phyloP scores from a whole-genome alignment of 768 basidiomycete genomes.

The Udeniomyces megalosporus region DNA sequence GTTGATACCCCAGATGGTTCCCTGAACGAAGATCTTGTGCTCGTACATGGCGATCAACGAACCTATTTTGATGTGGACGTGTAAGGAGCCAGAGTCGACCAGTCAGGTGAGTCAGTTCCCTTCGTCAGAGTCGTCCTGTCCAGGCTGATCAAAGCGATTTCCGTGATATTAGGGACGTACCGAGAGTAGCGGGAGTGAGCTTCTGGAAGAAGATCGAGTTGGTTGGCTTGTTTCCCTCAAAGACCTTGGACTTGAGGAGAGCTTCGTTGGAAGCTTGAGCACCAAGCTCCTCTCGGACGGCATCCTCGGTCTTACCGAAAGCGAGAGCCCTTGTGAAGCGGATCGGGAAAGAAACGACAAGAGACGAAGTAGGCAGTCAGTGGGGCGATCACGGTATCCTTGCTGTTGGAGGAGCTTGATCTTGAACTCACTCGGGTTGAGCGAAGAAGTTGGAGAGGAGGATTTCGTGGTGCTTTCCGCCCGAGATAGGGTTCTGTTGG shows the following conservation, averaged over 20 bases:
- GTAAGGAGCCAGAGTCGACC: background rate
- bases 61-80: slow-evolving; percentile 27
- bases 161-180: slow-evolving; percentile 31
- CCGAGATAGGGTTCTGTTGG: slow-evolving; percentile 61
- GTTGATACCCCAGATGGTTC: slow-evolving; percentile 96
- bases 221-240: slow-evolving; percentile 91
- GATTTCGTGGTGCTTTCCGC: slow-evolving; percentile 91
- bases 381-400: too few species aligned
- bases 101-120: too few species aligned
- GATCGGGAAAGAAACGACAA: background rate
- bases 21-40: slow-evolving; percentile 98
- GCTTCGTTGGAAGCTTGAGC: slow-evolving; percentile 47
- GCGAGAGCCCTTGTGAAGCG: slow-evolving; percentile 51
- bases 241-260: slow-evolving; percentile 90
- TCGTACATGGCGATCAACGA: slow-evolving; percentile 83
- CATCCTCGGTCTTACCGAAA: slow-evolving; percentile 87
- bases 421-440: slow-evolving; percentile 52
- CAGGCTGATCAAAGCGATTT: background rate
- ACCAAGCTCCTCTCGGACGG: slow-evolving; percentile 48
- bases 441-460: slow-evolving; percentile 96
- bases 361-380: background rate
- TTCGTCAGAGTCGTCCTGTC: background rate
- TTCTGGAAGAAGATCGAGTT: slow-evolving; percentile 91
- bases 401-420: too few species aligned
- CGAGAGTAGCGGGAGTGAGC: slow-evolving; percentile 76